Evolutionary conservation across 2,329 filamentous ascomycete genomes (phyloP).

Genomic region (Trichoderma semiorbis): DNA sequence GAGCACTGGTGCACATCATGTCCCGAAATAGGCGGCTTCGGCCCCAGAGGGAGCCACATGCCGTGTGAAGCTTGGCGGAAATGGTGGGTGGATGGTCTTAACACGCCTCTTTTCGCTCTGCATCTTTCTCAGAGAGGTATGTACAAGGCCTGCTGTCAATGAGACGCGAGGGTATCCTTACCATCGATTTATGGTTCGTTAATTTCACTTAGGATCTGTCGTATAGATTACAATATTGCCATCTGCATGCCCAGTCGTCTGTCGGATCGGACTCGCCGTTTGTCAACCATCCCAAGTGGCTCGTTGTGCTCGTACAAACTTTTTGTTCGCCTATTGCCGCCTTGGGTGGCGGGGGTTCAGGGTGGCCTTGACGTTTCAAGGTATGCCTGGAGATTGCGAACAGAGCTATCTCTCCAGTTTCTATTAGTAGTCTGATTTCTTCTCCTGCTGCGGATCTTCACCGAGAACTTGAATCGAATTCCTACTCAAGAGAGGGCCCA

Average conservation of each 20-base stretch:
- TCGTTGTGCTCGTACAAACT: neutral
- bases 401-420: neutral
- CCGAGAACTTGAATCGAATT: neutral
- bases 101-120: neutral
- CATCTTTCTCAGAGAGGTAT: neutral
- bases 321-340: neutral
- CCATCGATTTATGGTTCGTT: neutral
- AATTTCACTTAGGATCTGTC: neutral
- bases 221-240: neutral
- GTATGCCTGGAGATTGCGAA: neutral
- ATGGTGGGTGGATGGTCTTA: slow-evolving; percentile 17
- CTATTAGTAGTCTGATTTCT: neutral
- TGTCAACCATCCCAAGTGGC: neutral
- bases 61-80: slow-evolving; percentile 29
- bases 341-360: neutral
- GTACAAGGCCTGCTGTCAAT: neutral
- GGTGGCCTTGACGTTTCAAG: neutral
- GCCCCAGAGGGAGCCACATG: slow-evolving; percentile 26
- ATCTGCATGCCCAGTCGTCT: neutral
- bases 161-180: neutral
- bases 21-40: slow-evolving; percentile 22
- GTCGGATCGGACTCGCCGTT: slow-evolving; percentile 12
- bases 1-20: slow-evolving; percentile 22
- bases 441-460: neutral
- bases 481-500: neutral